Percentiles rank a stretch among this genome's conserved stretches.
These are phyloP conservation scores for Leishmania amazonensis DNA, from an alignment of 208 protist genomes.

Conservation along the genomic window DNA sequence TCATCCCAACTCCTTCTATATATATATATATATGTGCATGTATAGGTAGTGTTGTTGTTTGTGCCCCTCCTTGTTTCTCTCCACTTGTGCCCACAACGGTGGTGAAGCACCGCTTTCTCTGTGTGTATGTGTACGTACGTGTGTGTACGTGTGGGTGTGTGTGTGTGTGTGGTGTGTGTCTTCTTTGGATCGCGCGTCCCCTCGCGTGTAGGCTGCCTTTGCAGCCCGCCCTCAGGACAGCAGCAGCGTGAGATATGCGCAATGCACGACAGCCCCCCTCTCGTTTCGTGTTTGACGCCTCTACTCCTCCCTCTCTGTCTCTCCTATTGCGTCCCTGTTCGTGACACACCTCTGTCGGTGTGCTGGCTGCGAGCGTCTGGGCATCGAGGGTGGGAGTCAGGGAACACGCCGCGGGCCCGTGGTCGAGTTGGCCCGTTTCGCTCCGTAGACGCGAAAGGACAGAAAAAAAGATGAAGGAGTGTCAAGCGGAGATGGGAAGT, in stretches of 20 bases:
- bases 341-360: neutral
- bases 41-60: neutral
- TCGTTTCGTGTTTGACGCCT: too few relatives aligned
- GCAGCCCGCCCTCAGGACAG: neutral
- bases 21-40: neutral
- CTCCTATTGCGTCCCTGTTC: neutral
- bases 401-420: neutral
- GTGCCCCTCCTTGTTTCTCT: neutral
- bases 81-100: too few relatives aligned
- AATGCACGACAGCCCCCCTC: neutral
- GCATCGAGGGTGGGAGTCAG: neutral
- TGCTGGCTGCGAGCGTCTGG: neutral
- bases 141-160: neutral
- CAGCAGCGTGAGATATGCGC: neutral
- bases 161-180: neutral
- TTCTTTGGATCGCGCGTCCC: neutral
- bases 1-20: neutral
- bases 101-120: neutral
- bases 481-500: neutral
- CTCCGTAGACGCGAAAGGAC: neutral
- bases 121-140: neutral
- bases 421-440: neutral
- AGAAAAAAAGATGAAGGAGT: neutral
- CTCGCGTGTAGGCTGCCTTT: neutral
- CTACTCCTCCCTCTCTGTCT: too few relatives aligned